Evolutionary conservation across 345 rosid genomes (phyloP), one percentile per base, ranked within the genome.

Genomic region (Gossypium ekmanianum): DNA sequence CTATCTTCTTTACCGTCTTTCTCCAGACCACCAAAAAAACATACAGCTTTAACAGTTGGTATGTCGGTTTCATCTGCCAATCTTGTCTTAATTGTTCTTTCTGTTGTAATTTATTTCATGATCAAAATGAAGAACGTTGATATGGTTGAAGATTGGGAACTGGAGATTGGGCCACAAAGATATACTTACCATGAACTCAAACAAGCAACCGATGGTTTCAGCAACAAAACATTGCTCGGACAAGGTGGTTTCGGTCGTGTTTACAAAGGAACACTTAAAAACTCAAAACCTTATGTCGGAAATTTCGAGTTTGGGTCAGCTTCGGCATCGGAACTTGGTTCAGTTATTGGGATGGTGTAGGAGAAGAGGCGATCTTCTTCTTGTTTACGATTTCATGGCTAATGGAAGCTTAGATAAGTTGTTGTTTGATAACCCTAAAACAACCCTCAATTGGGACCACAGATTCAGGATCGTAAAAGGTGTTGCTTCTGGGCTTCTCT

Each of bases 321-420:
- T 94, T 83, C 89, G 98, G 51, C 98, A 94, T 67, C 79, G 94
- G 70, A 94, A 94, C 76, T 70, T 92, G 74, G 98, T 90, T 6
- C 97, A 89, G 78, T 76, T 92, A 7, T 54, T 92, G 52, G 97
- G 98, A 2, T 94, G 97, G 88, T 91, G 98, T 58, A 87, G 96
- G 20, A 75, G 85, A 26, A 80, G 77, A 68, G 85, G 89, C 11
- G 92, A 94, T 80, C 84, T 94, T 66, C 79, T 91, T 71, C 85
- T 94, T 11, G 95, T 94, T 12, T 92, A 94, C 18, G 98, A 91
- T 65, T 94, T 78, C 85, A 94, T 94, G 97, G 81, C 92, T 12
- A 91, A 92, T 74, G 97, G 98, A 14, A 92, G 98, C 84, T 81
- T 92, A 74, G 98, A 94, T 79, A 91, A 66, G 75, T 90, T 75